These are phyloP conservation scores for Claviceps spartinae DNA, from an alignment of 2,329 filamentous ascomycete genomes.

Conservation along the genomic window DNA sequence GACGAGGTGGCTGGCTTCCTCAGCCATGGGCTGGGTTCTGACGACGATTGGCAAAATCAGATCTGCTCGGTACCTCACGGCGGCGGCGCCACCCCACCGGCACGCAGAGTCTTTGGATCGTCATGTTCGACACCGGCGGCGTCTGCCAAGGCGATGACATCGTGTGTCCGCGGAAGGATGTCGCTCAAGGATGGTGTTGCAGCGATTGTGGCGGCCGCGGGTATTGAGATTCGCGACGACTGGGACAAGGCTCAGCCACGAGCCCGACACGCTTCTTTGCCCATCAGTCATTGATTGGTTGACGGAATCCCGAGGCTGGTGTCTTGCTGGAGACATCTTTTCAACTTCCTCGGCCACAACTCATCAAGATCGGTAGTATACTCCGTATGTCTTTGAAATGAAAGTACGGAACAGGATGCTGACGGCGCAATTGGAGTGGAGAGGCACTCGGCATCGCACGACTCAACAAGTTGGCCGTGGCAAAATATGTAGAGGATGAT, in stretches of 20 bases:
- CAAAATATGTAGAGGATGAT: neutral
- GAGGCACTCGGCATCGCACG: neutral
- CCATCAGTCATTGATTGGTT: too few relatives aligned
- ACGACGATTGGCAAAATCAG: neutral
- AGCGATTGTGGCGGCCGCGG: neutral
- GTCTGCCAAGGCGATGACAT: neutral
- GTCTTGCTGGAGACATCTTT: too few relatives aligned
- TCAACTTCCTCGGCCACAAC: too few relatives aligned
- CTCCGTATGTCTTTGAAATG: too few relatives aligned
- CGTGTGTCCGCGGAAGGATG: neutral
- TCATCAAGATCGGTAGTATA: too few relatives aligned
- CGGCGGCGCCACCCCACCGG: constrained; percentile 1
- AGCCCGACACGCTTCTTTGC: neutral
- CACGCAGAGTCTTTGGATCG: neutral
- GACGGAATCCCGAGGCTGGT: too few relatives aligned
- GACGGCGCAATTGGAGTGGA: too few relatives aligned
- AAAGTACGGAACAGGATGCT: too few relatives aligned
- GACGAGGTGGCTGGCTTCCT: neutral
- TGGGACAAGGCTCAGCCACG: neutral
- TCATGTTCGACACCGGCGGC: neutral
- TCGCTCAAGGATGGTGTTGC: neutral
- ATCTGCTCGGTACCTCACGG: neutral
- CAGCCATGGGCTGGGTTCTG: neutral
- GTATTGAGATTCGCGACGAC: neutral
- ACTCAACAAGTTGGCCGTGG: neutral